Conservation (phyloP, 2,329 filamentous ascomycete species). For the Fusarium lateritium region DNA sequence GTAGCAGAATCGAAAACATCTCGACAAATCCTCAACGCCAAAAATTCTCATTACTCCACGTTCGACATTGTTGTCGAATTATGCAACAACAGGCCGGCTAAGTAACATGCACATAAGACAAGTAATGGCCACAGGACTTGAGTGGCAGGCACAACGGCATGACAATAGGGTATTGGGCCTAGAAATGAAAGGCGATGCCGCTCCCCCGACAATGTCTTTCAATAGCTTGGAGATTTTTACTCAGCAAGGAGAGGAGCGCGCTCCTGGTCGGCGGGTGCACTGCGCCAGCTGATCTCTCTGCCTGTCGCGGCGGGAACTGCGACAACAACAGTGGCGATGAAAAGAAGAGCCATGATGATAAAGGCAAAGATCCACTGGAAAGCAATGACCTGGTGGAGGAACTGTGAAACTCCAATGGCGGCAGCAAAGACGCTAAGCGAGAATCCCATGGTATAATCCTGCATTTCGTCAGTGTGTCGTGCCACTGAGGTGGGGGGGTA, state of each 20-base stretch:
- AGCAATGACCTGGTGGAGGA: slow-evolving; percentile 79
- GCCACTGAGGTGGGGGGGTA: neutral
- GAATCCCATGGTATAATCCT: slow-evolving; percentile 84
- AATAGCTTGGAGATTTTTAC: slow-evolving; percentile 11
- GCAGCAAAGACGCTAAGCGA: slow-evolving; percentile 80
- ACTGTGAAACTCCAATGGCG: slow-evolving; percentile 83
- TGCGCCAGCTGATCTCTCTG: slow-evolving; percentile 66
- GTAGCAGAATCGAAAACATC: slow-evolving; percentile 8
- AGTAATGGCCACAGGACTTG: slow-evolving; percentile 5
- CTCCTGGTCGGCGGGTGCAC: slow-evolving; percentile 65
- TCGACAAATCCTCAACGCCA: slow-evolving; percentile 36
- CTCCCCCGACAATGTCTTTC: neutral
- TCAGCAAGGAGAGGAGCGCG: slow-evolving; percentile 74
- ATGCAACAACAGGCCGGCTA: slow-evolving; percentile 29
- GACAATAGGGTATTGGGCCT: neutral
- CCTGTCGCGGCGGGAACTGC: slow-evolving; percentile 76
- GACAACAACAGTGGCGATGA: slow-evolving; percentile 76
- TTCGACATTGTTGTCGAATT: slow-evolving; percentile 20
- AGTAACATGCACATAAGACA: slow-evolving; percentile 18
- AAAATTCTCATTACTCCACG: slow-evolving; percentile 32
- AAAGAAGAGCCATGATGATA: slow-evolving; percentile 81
- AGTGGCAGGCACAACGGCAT: neutral
- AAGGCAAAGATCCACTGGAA: slow-evolving; percentile 96
- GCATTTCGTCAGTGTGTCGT: slow-evolving; percentile 27
- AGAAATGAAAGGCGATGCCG: slow-evolving; percentile 2